Base-by-base conservation (phyloP, 2,329 filamentous ascomycete species). In the Cyphellophora attinorum region DNA sequence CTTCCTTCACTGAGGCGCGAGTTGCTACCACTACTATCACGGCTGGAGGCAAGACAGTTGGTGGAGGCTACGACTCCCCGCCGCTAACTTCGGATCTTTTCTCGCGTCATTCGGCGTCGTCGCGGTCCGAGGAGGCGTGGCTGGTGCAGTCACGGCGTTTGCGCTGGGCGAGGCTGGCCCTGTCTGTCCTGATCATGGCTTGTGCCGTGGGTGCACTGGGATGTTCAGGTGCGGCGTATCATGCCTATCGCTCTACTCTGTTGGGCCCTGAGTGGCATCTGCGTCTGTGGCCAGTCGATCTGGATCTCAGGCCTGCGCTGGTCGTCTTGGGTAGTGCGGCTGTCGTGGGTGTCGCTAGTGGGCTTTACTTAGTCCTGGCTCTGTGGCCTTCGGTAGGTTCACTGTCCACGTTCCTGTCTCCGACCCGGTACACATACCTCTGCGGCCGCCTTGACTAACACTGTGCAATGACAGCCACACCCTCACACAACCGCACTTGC, bases 231-330 rank as follows among this genome's bases (percentile, higher is more conserved):
- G 52, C 57, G n/a, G 53, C 60, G 14, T 46, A 60, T n/a, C 51
- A 50, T 3, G 54, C 58, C 31, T 64, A 64, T 41, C 53, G 54
- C 11, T 35, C 40, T 11, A 64, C 61, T 3, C 49, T 49, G n/a
- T 42, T 51, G 13, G 61, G 54, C 39, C 49, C 50, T 6, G 40
- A 47, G 14, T 47, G 50, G 11, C 51, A 55, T 2, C 46, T 65
- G 5, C 49, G 53, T 14, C 49, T 65, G 2, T 65, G 62, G 62
- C 61, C 62, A 3, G 35, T 55, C 36, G 58, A 63, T 37, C 43
- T 64, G 30, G 60, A 65, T 38, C 19, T 60, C 8, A 55, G 58
- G 14, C 60, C 60, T 10, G 59, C 57, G 0, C 48, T 58, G 12
- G 58, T 55, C 11, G 42, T 56, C 1, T 39, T 65, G 19, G 46